A percentile compares a stretch with the other conserved stretches of the same genome.
These are phyloP conservation scores for Coemansia sp. DNA, from an alignment of 192 early-diverging fungal genomes.

Conservation along the genomic window DNA sequence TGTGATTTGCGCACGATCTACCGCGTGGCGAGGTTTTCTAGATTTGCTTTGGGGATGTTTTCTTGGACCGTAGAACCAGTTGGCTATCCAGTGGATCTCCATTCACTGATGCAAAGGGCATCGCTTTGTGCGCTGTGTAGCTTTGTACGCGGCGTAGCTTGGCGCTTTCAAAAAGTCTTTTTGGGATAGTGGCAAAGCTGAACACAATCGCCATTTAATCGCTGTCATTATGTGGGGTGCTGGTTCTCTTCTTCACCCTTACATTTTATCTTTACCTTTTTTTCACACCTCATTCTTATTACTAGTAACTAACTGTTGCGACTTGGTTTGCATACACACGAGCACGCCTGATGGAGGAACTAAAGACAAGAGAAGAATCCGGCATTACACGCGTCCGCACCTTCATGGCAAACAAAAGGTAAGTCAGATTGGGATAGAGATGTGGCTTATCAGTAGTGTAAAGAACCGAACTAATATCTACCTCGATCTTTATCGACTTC, in stretches of 20 bases:
- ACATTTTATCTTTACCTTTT: too few species aligned
- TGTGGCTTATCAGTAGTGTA: too few species aligned
- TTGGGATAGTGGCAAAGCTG: too few species aligned
- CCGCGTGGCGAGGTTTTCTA: too few species aligned
- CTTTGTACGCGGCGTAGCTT: too few species aligned
- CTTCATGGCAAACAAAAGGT: slow-evolving; percentile 17
- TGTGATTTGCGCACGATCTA: too few species aligned
- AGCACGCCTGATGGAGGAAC: slow-evolving; percentile 17
- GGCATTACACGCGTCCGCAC: slow-evolving; percentile 12
- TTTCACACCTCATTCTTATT: neutral
- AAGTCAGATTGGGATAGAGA: neutral
- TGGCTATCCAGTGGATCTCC: neutral
- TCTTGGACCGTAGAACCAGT: neutral
- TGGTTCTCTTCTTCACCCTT: too few species aligned
- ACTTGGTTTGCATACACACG: neutral
- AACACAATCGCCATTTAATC: too few species aligned
- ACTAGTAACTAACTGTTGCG: neutral
- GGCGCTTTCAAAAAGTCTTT: too few species aligned
- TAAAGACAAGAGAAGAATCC: neutral
- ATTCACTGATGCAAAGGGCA: too few species aligned
- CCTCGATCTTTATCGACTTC: neutral
- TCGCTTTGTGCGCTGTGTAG: too few species aligned
- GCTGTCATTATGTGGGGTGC: too few species aligned
- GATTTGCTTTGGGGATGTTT: neutral
- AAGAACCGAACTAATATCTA: neutral